phyloP scores from a whole-genome alignment of 2,329 filamentous ascomycete genomes.

The Alternaria panax region DNA sequence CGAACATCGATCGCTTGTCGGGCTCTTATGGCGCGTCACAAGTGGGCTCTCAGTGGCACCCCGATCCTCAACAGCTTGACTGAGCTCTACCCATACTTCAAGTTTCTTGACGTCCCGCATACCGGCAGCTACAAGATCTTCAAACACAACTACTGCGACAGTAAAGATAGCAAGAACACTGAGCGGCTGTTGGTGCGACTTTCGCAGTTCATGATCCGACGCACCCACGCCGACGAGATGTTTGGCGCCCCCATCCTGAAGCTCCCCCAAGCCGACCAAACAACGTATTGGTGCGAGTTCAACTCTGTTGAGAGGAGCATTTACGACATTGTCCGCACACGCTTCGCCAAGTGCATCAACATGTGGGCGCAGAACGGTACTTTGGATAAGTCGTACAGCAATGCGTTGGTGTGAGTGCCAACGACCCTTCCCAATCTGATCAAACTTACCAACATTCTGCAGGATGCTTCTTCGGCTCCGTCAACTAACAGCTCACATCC shows the following conservation, averaged over 20 bases:
- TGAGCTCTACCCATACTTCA: slow-evolving; percentile 53
- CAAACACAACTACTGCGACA: slow-evolving; percentile 54
- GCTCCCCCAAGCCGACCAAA: slow-evolving; percentile 59
- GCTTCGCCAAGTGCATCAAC: slow-evolving; percentile 56
- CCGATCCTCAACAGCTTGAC: slow-evolving; percentile 48
- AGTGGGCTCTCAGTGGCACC: slow-evolving; percentile 56
- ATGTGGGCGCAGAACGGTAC: slow-evolving; percentile 26
- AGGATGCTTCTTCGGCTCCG: slow-evolving; percentile 59
- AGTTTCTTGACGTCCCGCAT: slow-evolving; percentile 53
- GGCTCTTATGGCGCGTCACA: slow-evolving; percentile 48
- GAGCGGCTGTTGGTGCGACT: slow-evolving; percentile 51
- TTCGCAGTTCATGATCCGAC: slow-evolving; percentile 60
- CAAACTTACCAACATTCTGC: neutral
- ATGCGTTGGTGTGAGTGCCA: slow-evolving; percentile 48
- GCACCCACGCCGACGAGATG: slow-evolving; percentile 62
- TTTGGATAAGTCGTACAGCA: slow-evolving; percentile 47
- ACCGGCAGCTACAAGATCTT: slow-evolving; percentile 54
- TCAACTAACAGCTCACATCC: slow-evolving; percentile 59
- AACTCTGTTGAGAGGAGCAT: slow-evolving; percentile 61
- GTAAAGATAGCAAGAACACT: slow-evolving; percentile 35
- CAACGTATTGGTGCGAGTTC: slow-evolving; percentile 57
- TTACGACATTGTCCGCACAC: slow-evolving; percentile 60
- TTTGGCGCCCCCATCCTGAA: slow-evolving; percentile 63
- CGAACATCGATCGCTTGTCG: slow-evolving; percentile 57
- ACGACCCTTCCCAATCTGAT: too few relatives aligned